Evolutionary conservation across 352 stramenopile species (phyloP), one percentile per base, ranked within the genome.

Genomic region (Peronospora destructor): DNA sequence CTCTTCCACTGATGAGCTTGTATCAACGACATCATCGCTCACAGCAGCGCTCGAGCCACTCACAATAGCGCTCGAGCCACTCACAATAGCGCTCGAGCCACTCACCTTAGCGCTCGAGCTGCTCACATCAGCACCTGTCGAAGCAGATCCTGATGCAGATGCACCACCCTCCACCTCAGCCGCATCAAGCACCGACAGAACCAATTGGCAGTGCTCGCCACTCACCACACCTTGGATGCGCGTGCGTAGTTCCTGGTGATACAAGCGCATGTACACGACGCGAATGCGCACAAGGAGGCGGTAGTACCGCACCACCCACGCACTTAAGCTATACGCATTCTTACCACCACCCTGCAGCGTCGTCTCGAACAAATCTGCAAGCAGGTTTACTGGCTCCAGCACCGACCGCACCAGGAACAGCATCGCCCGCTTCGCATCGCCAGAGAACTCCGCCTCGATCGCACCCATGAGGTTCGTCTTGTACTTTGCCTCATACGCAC

Each of bases 301-400:
- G 42, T 85, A 68, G 73, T 87, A 91, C 32, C 79, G 76, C 47
- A 88, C 73, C 17, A 91, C 26, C 8, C 5, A 61, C 11, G 68
- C 49, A 53, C 63, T 71, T 23, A 89, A 58, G 12, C 67, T 68
- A 16, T 79, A 71, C 61, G 82, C 76, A 47, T 85, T 68, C 30
- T 66, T 87, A 45, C 76, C 69, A 17, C 76, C 51, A 37, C 70
- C 68, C 71, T 86, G 82, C 71, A 84, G 78, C 33, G 72, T 82
- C 40, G 51, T 77, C 49, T 84, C 72, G 21, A 87, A 76, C 32
- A 73, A 53, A 21, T 78, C 68, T 0, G 72, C 72, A 21, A 87
- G 52, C 13, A 76, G 34, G 40, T 79, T 61, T 8, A 74, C 56
- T 25, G 70, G 72, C 59, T 83, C 61, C 6, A 81, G 46, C 13